A percentile compares a stretch with the other conserved stretches of the same genome.
Evolutionary conservation across 257 asterid species (phyloP).

Genomic region (Osmanthus fragrans): DNA sequence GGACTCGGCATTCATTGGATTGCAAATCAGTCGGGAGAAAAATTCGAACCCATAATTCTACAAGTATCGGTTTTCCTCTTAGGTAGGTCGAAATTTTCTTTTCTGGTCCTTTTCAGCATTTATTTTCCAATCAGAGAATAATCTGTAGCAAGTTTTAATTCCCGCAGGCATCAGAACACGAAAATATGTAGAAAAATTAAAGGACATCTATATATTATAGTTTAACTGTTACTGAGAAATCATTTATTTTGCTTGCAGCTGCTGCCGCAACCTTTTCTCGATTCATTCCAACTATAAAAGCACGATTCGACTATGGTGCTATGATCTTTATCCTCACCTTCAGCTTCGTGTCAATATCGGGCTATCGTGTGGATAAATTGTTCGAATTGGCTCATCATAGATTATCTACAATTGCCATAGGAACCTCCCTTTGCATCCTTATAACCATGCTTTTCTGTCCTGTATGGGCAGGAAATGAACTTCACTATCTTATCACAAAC

Average conservation of each 20-base stretch:
- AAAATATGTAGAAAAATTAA: not conserved
- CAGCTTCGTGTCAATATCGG: slow-evolving; percentile 81
- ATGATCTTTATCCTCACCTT: slow-evolving; percentile 83
- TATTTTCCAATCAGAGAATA: not conserved
- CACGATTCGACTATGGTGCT: slow-evolving; percentile 76
- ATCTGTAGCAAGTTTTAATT: not conserved
- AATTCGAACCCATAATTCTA: slow-evolving; percentile 63
- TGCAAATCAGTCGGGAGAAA: slow-evolving; percentile 62
- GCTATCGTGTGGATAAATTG: slow-evolving; percentile 74
- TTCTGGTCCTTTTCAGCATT: not conserved
- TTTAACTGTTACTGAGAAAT: slow-evolving; percentile 9
- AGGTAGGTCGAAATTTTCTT: slow-evolving; percentile 35
- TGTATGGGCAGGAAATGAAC: slow-evolving; percentile 85
- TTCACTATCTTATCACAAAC: slow-evolving; percentile 55
- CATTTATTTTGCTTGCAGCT: slow-evolving; percentile 48
- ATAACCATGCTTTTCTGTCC: slow-evolving; percentile 61
- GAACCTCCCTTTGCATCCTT: slow-evolving; percentile 66
- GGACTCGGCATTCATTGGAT: slow-evolving; percentile 94
- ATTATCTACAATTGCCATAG: slow-evolving; percentile 68
- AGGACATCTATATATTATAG: not conserved
- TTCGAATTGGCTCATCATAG: slow-evolving; percentile 71
- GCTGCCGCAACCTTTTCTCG: slow-evolving; percentile 79
- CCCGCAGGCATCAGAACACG: no score
- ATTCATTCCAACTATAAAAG: slow-evolving; percentile 74
- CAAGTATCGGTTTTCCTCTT: slow-evolving; percentile 68